Conservation (phyloP, 2,329 filamentous ascomycete species). For the Hypomyces perniciosus region DNA sequence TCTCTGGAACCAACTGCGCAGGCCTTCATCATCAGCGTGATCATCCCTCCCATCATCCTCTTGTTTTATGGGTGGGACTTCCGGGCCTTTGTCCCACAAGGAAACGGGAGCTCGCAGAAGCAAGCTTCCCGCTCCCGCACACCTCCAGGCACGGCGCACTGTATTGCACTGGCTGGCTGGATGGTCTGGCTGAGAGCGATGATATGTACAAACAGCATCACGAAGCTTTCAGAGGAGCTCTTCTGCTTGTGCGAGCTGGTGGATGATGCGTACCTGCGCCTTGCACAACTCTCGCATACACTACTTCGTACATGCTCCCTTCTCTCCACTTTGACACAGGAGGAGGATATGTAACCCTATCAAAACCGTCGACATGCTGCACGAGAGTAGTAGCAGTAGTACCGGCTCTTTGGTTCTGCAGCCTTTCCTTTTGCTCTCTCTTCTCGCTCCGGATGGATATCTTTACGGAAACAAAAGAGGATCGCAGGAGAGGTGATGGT, state of each 20-base stretch:
- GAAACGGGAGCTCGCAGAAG: conserved; percentile 11
- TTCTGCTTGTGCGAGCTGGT: conserved; percentile 1
- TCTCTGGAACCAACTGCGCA: neutral
- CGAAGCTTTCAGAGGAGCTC: neutral
- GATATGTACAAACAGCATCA: neutral
- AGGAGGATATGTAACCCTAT: conserved; percentile 1
- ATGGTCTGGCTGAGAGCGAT: neutral
- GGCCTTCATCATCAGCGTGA: neutral
- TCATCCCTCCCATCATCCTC: neutral
- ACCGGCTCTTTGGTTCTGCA: conserved; percentile 1
- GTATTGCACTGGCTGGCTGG: neutral
- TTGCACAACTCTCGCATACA: neutral
- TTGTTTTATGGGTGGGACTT: conserved; percentile 11
- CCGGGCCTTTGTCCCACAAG: conserved; percentile 11
- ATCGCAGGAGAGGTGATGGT: too few relatives aligned
- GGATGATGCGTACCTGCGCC: conserved; percentile 7
- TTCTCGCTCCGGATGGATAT: neutral
- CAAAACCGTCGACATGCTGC: neutral
- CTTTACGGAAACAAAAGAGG: too few relatives aligned
- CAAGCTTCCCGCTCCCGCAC: conserved; percentile 11
- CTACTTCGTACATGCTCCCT: neutral
- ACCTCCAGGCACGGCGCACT: conserved; percentile 12
- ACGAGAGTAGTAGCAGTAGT: neutral
- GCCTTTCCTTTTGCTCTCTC: neutral
- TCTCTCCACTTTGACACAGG: conserved; percentile 1